Base-by-base conservation (phyloP, 768 basidiomycete genomes). In the Naganishia vishniacii region DNA sequence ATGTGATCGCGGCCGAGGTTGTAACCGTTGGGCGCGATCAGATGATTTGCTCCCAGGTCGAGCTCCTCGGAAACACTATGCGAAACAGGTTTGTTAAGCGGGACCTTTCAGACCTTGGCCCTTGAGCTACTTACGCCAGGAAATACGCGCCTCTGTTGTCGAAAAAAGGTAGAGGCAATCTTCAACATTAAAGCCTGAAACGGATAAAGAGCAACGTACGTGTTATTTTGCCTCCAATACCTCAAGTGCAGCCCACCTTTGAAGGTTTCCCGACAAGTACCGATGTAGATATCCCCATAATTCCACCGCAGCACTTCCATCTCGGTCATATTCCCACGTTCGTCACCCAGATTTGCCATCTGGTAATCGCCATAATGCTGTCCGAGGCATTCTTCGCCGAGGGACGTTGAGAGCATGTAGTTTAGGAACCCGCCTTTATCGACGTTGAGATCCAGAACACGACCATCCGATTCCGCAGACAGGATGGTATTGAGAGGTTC, bases 401-500 rank as follows among this genome's bases (percentile, higher is more conserved):
- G 84, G 81, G 74, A 88, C 87, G 15, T 85, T 82, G 62, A 91
- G 77, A 86, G 77, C 72, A 85, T 88, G 78, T 86, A 93, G 73
- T 92, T 94, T 41, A 84, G 80, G 58, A 91, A 77, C 3, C 91
- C 90, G 15, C 91, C 91, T 49, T 87, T 75, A 2, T 72, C 70
- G 68, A 83, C 73, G 16, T 79, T 78, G 68, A 86, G 83, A 25
- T 83, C 81, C 34, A 78, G 81, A 1, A 93, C 87, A 4, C 76
- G 80, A 3, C 81, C 65, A 69, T 90, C 87, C 3, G 91, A 94
- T 47, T 85, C 81, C 9, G 82, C 87, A 25, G 88, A 86, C 23
- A 95, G 78, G 70, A 95, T 88, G 60, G 81, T 80, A 70, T 95
- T 95, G 46, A 94, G 76, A 5, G 91, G 91, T 78, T 94, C 92